Evolutionary conservation across 2,329 filamentous ascomycete species (phyloP), one percentile per base, ranked within the genome.

Genomic region (Fusarium coffeatum): DNA sequence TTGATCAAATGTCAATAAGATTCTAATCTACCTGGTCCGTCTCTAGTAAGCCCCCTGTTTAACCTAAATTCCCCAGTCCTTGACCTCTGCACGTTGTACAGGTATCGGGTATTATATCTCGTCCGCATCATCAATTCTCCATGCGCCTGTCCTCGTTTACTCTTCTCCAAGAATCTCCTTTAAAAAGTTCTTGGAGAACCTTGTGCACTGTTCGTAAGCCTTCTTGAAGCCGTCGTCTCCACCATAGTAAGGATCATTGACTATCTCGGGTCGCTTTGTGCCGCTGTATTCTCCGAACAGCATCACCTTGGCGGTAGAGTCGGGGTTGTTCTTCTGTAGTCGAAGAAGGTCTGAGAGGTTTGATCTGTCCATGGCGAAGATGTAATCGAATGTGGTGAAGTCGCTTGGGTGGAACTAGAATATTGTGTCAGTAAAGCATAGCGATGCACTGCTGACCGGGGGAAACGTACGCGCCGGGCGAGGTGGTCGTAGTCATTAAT

Each of bases 171-270:
- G 55, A 28, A 89, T 83, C 47, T 90, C 85, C 74, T 86, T 84
- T 69, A 97, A 74, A 74, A 98, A 94, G 58, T 92, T 93, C 77
- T 85, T 86, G 4, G 92, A 90, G 78, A 97, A 97, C 66, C 91
- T 85, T 64, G 85, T 83, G 68, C 91, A 91, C 84, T 98, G 94
- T 81, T 95, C 89, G 80, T 92, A 98, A n/a, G 94, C 93, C 76
- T 86, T 88, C 74, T 92, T 88, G 77, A 98, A 98, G 3, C 93
- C 94, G 72, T 92, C 87, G 6, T 84, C 82, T 15, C 89, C 93
- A n/a, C 93, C 94, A 79, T 98, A 98, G 82, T 98, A 99, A 16
- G 96, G 96, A 79, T 98, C 96, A 62, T 88, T 84, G 11, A 98
- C 90, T 49, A 93, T 87, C 82, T 97, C 92, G 22, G 87, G 85